phyloP scores from a whole-genome alignment of 2,329 filamentous ascomycete genomes.

The Apiospora malaysiana region DNA sequence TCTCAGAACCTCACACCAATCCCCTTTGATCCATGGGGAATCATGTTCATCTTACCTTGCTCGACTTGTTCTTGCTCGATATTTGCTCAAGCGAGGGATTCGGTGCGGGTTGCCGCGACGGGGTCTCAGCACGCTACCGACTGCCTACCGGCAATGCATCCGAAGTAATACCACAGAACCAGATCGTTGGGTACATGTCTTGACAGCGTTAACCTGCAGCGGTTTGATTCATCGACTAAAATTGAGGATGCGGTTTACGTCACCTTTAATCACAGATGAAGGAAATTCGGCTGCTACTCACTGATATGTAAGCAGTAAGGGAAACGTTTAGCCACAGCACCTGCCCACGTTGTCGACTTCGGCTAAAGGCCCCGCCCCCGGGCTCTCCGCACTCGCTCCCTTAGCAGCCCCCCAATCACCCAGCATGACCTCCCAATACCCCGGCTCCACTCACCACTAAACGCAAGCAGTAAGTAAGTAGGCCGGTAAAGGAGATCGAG shows the following conservation, averaged over 20 bases:
- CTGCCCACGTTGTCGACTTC: neutral
- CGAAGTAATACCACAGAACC: neutral
- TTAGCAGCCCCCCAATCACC: neutral
- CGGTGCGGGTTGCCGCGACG: neutral
- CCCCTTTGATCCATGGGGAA: neutral
- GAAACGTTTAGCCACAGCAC: neutral
- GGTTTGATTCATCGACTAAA: neutral
- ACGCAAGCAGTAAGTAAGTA: neutral
- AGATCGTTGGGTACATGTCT: neutral
- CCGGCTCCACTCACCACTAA: constrained; percentile 8
- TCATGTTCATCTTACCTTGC: neutral
- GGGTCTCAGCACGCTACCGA: neutral
- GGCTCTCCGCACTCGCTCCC: neutral
- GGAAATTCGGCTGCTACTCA: neutral
- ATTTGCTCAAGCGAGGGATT: neutral
- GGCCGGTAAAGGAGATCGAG: neutral
- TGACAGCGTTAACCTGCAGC: neutral
- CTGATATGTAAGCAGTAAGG: neutral
- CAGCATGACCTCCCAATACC: neutral
- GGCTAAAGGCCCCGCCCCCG: neutral
- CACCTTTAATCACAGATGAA: neutral
- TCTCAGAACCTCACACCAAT: neutral
- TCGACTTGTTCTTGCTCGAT: neutral
- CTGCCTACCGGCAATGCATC: neutral
- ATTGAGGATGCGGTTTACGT: neutral